These are phyloP conservation scores for Jatropha curcas DNA, from an alignment of 345 rosid species.

Conservation along the genomic window DNA sequence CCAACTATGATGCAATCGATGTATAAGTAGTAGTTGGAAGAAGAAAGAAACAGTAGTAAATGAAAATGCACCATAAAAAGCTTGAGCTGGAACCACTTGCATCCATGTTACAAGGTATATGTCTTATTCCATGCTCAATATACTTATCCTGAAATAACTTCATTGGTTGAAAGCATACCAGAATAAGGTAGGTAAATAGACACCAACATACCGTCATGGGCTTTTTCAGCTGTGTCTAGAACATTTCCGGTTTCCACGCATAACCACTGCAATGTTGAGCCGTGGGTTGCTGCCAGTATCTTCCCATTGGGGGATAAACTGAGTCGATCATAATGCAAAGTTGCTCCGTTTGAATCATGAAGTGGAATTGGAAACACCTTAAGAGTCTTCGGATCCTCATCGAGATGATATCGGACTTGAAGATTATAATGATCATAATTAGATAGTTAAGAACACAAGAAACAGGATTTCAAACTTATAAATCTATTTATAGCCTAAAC, in stretches of 20 bases:
- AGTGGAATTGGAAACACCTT: constrained; percentile 85
- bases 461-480: background rate
- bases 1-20: background rate
- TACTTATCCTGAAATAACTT: background rate
- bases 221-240: constrained; percentile 84
- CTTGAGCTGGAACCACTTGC: background rate
- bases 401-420: constrained; percentile 89
- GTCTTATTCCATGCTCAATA: background rate
- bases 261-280: constrained; percentile 84
- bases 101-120: background rate
- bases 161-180: background rate
- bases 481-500: background rate
- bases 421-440: constrained; percentile 9
- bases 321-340: constrained; percentile 76
- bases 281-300: constrained; percentile 75
- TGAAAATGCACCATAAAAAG: background rate
- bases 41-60: background rate
- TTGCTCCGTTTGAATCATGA: constrained; percentile 58
- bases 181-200: background rate
- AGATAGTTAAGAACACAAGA: background rate
- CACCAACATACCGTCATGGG: constrained; percentile 69
- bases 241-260: constrained; percentile 79
- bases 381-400: constrained; percentile 96
- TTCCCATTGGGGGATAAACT: constrained; percentile 88
- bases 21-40: background rate